phyloP scores from a whole-genome alignment of 768 basidiomycete species.

The Postia placenta region DNA sequence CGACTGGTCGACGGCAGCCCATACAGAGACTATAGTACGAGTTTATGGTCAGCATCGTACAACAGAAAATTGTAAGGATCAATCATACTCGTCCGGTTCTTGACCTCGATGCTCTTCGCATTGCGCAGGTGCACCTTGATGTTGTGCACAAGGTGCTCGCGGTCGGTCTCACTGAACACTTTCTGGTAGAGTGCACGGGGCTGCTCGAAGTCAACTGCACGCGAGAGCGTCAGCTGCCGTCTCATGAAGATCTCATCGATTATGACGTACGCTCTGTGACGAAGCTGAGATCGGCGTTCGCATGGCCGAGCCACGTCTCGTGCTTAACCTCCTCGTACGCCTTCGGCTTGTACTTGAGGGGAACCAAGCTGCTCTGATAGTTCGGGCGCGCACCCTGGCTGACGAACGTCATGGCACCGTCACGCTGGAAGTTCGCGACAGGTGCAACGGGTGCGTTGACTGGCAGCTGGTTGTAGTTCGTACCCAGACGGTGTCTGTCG shows the following conservation, averaged over 20 bases:
- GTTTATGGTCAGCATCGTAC: background rate
- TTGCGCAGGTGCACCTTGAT: slow-evolving; percentile 54
- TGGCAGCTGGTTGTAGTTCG: slow-evolving; percentile 81
- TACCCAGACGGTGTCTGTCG: slow-evolving; percentile 67
- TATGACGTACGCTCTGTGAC: slow-evolving; percentile 68
- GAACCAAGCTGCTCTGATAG: slow-evolving; percentile 75
- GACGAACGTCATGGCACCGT: slow-evolving; percentile 59
- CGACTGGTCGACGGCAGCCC: slow-evolving; percentile 70
- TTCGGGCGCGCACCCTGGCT: slow-evolving; percentile 84
- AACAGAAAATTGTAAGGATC: background rate
- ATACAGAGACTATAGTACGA: slow-evolving; percentile 54
- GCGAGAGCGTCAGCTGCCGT: slow-evolving; percentile 1
- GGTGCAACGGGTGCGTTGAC: slow-evolving; percentile 76
- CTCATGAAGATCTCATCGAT: background rate
- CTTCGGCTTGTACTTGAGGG: slow-evolving; percentile 48
- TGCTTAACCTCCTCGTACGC: slow-evolving; percentile 42
- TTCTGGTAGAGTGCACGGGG: slow-evolving; percentile 63
- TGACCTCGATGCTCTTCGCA: slow-evolving; percentile 57
- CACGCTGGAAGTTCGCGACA: slow-evolving; percentile 89
- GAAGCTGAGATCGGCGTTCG: slow-evolving; percentile 62
- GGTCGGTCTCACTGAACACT: slow-evolving; percentile 59
- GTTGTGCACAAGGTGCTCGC: slow-evolving; percentile 61
- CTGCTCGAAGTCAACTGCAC: slow-evolving; percentile 77
- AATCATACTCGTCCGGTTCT: slow-evolving; percentile 56
- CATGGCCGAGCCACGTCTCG: slow-evolving; percentile 70